Base-by-base conservation (phyloP, 257 asterid genomes). In the Penstemon barbatus region DNA sequence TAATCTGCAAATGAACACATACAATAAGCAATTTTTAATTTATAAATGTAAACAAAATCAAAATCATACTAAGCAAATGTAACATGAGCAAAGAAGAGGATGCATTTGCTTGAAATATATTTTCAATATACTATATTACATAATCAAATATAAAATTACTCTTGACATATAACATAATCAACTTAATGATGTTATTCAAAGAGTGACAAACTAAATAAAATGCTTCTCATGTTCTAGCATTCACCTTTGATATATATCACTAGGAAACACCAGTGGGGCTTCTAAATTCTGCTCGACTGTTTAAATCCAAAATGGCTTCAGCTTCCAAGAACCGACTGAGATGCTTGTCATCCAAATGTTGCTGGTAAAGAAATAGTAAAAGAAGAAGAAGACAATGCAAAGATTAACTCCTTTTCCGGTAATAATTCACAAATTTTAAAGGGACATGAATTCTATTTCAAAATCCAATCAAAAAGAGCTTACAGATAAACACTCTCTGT, bases 311-410 rank as follows among this genome's bases (percentile, higher is more conserved):
- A 57, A 81, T 61, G 48, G 74, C 92, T 33, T 90, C 96, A 8
- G 87, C 97, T 69, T 90, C 93, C 81, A 88, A 71, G 83, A 90
- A 86, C 74, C 89, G 78, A 63, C 93, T 85, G 62, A 88, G 86
- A 82, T 86, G 92, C 83, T 88, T 90, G 79, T 90, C 91, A 73
- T 89, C 97, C 87, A 92, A 84, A 92, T 90, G 87, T 81, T 85
- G 81, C 95, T 90, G 87, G 15, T 43, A 72, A 25, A 25, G 33
- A 66, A 57, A 50, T 0, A 49, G n/a, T 9, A 68, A 38, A 58
- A 44, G 12, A 56, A 64, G 62, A 37, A 46, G 12, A 4, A 39
- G 75, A 74, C 41, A 37, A 15, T 15, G 57, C 66, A n/a, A 40
- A 53, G 2, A 53, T 46, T 0, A 33, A 4, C 33, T 7, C 36